Base-by-base conservation (phyloP, 345 rosid species). In the Heritiera fomes region DNA sequence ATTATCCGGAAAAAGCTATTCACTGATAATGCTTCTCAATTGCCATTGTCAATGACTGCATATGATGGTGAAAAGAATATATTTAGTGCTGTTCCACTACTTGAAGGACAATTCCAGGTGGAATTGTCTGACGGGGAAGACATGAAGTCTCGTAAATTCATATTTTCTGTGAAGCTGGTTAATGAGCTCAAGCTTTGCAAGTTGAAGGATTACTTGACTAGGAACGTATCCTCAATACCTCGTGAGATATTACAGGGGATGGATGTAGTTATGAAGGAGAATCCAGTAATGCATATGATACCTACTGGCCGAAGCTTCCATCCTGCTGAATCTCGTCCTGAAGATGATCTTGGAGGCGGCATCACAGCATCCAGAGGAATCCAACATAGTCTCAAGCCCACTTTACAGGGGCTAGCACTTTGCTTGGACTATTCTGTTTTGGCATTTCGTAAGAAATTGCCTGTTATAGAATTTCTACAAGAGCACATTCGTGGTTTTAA, bases 191-290 rank as follows among this genome's bases (percentile, higher is more conserved):
- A 80, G 87, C 84, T 90, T 52, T 17, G 80, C 65, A 86, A 90
- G 77, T 76, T 95, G 91, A 83, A 79, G 83, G 92, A 89, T 45
- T 95, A 93, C 82, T 81, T 90, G 74, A 73, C 74, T 0, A 91
- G 92, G 40, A 47, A 68, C 0, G 78, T 80, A 2, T 56, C 75
- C 32, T 66, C 82, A 0, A 43, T 83, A 6, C 98, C 98, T 6
- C 93, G 97, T 49, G 97, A 93, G 46, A 87, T 93, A 23, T 74
- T 95, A 84, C 98, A 93, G 83, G 98, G 93, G 23, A 80, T 95
- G 92, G 98, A 95, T 86, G 87, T 95, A 14, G 94, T 95, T 61
- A 87, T 95, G 97, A 95, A 95, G 84, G 98, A 95, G 88, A 91
- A 95, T 78, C 93, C 97, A 10, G 59, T 83, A 2, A 84, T 79